Base-by-base conservation (phyloP, 129 eudicot species). In the Artemisia tridentata region DNA sequence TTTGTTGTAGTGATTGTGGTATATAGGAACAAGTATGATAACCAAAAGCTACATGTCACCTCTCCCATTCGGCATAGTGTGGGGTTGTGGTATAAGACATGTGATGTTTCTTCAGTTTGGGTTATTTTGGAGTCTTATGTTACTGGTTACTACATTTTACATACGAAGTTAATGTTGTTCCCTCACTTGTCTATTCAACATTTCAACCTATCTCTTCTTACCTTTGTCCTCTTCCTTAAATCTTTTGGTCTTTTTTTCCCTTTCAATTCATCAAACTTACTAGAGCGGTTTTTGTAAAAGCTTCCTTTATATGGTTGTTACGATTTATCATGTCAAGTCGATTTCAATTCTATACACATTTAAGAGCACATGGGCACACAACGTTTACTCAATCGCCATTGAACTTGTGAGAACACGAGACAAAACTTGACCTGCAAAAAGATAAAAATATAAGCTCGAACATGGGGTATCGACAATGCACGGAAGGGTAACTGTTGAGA, bases 81-180 rank as follows among this genome's bases (percentile, higher is more conserved):
- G n/a, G n/a, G n/a, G n/a, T n/a, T n/a, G n/a, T n/a, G n/a, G n/a
- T n/a, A n/a, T n/a, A n/a, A n/a, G n/a, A n/a, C n/a, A n/a, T n/a
- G n/a, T n/a, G n/a, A n/a, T n/a, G n/a, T 21, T 21, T 21, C 23
- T 21, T 21, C 23, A 21, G 23, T 21, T 21, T 21, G 23, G 1
- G n/a, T n/a, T n/a, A n/a, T n/a, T n/a, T 25, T 71, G 67, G 67
- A 71, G 66, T 72, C 47, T 72, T 72, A 46, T 71, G 68, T 34
- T 34, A 34, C 43, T 38, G 8, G 68, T 34, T 34, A 34, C 43
- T 38, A 38, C 45, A 7, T 7, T 38, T 59, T 72, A 59, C 58
- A 72, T 72, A 46, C 27, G 58, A 71, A 20, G 67, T 58, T 57
- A 57, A 67, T 57, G 45, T 71, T 59, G 57, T 59, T 19, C 27